A percentile compares a stretch with the other conserved stretches of the same genome.
These are phyloP conservation scores for Mycena sp. DNA, from an alignment of 1,284 basidiomycete species.

Conservation along the genomic window DNA sequence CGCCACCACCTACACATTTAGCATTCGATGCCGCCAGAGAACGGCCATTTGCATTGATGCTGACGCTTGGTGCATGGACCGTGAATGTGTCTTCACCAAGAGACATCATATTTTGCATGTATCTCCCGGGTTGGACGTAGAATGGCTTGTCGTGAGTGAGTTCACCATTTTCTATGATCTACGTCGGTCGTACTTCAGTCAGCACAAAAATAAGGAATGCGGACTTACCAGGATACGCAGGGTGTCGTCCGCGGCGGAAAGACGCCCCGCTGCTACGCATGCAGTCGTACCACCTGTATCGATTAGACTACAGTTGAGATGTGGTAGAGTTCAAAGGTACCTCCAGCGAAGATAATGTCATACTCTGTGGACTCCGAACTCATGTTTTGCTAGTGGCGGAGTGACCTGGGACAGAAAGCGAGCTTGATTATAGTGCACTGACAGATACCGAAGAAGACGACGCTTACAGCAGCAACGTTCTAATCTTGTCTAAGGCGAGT, in stretches of 20 bases:
- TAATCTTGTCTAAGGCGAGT: too few species aligned
- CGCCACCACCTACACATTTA: conserved; percentile 65
- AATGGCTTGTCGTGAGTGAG: conserved; percentile 50
- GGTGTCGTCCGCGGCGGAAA: conserved; percentile 50
- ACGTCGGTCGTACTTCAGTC: background rate
- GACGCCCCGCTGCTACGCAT: too few species aligned
- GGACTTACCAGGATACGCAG: conserved; percentile 42
- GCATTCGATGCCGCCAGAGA: conserved; percentile 51
- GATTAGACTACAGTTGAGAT: background rate
- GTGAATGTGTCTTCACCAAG: conserved; percentile 51
- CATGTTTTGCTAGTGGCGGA: background rate
- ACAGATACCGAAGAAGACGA: too few species aligned
- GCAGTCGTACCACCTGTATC: too few species aligned
- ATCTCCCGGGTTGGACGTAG: conserved; percentile 63
- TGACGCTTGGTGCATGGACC: conserved; percentile 51
- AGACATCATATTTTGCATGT: conserved; percentile 49
- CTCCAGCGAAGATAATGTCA: conserved; percentile 38
- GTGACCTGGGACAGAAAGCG: too few species aligned
- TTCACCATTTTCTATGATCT: conserved; percentile 49
- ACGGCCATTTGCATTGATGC: conserved; percentile 54
- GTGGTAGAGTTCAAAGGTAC: background rate
- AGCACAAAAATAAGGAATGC: background rate
- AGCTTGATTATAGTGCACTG: too few species aligned
- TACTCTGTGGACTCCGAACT: conserved; percentile 4
- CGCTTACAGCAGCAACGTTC: too few species aligned